A percentile compares a stretch with the other conserved stretches of the same genome.
phyloP scores from a whole-genome alignment of 2,329 filamentous ascomycete genomes.

The Paraphaeosphaeria minitans region DNA sequence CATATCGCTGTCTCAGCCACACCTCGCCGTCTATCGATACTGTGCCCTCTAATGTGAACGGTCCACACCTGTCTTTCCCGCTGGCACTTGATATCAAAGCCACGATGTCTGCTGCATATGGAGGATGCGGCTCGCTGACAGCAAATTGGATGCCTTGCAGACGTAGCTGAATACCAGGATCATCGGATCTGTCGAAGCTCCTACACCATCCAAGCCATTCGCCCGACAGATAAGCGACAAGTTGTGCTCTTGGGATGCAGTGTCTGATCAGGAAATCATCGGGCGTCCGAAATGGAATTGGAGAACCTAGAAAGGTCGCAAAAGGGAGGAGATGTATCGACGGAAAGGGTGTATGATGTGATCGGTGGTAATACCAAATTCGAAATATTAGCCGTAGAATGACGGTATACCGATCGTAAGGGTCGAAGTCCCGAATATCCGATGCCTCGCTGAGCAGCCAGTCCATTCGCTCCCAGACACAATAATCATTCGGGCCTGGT shows the following conservation, averaged over 20 bases:
- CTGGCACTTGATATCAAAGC: background rate
- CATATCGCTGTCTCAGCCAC: background rate
- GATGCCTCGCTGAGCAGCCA: background rate
- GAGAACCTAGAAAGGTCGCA: background rate
- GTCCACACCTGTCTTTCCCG: background rate
- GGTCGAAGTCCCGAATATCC: background rate
- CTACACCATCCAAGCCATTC: constrained; percentile 1
- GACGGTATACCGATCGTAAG: background rate
- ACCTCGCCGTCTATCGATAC: background rate
- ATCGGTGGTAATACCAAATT: background rate
- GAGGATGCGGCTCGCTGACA: background rate
- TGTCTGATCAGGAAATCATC: background rate
- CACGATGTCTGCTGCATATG: background rate
- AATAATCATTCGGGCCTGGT: background rate
- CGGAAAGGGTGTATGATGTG: background rate
- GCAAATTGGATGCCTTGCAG: background rate
- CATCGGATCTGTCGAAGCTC: background rate
- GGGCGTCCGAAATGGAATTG: constrained; percentile 5
- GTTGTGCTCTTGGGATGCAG: background rate
- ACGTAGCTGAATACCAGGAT: background rate
- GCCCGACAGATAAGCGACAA: constrained; percentile 1
- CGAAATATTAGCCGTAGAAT: background rate
- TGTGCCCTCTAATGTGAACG: constrained; percentile 2
- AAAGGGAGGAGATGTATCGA: constrained; percentile 5
- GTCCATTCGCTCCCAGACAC: background rate